phyloP scores from a whole-genome alignment of 768 basidiomycete genomes.

The Dentipellis sp. region DNA sequence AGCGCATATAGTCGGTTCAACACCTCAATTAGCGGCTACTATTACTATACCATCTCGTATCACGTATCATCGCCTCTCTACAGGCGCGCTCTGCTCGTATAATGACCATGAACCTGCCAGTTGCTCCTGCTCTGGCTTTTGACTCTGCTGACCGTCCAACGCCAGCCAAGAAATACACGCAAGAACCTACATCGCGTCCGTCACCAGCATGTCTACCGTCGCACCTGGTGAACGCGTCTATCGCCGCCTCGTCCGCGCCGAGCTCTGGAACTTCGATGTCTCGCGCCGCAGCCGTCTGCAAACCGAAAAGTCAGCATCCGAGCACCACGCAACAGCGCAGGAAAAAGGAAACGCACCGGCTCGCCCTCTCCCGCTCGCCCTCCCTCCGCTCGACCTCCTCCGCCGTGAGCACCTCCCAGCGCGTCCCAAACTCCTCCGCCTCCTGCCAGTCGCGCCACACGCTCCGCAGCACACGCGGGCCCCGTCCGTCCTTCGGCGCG shows the following conservation, averaged over 20 bases:
- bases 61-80: no score
- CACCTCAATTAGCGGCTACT: no score
- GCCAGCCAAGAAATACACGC: no score
- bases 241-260: conserved; percentile 16
- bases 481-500: conserved; percentile 70
- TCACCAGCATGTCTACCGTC: neutral
- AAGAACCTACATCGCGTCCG: no score
- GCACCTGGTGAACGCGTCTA: conserved; percentile 2
- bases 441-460: conserved; percentile 97
- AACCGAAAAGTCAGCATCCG: neutral
- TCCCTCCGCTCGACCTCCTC: conserved; percentile 93
- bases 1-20: no score
- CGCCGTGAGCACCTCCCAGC: conserved; percentile 74
- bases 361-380: conserved; percentile 78
- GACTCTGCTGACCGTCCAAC: no score
- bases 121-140: no score
- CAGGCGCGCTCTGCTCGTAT: no score
- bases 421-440: conserved; percentile 82
- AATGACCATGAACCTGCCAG: no score
- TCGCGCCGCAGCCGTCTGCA: conserved; percentile 52
- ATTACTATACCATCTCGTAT: no score
- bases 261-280: conserved; percentile 55
- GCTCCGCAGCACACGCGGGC: conserved; percentile 73
- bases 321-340: neutral
- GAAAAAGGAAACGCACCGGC: conserved; percentile 37